Evolutionary conservation across 495 filamentous ascomycete species (phyloP).

Genomic region (Aspergillus saccharolyticus): DNA sequence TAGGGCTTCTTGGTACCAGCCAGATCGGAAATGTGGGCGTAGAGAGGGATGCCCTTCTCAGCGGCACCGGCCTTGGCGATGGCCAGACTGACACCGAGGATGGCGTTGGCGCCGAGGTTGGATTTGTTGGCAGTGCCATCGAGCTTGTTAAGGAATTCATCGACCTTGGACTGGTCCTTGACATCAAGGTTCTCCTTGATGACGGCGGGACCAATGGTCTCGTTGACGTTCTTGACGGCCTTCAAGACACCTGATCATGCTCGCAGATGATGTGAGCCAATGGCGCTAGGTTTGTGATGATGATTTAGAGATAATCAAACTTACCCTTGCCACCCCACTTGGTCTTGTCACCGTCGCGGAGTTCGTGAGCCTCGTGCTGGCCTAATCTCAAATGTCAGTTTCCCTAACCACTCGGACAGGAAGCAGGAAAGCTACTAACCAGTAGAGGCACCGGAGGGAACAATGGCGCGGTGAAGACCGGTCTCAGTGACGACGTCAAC

Average conservation of each 20-base stretch:
- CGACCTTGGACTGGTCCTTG: slow-evolving; percentile 91
- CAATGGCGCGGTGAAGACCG: slow-evolving; percentile 96
- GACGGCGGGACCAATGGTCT: slow-evolving; percentile 79
- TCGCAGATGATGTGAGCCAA: slow-evolving; percentile 13
- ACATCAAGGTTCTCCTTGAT: slow-evolving; percentile 93
- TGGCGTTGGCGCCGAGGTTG: slow-evolving; percentile 97
- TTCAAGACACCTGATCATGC: slow-evolving; percentile 65
- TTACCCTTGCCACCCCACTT: slow-evolving; percentile 92
- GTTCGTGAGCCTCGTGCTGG: slow-evolving; percentile 96
- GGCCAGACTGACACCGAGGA: slow-evolving; percentile 92
- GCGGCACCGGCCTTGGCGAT: slow-evolving; percentile 97
- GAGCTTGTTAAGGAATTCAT: slow-evolving; percentile 91
- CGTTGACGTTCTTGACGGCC: slow-evolving; percentile 96
- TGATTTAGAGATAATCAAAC: slow-evolving; percentile 12
- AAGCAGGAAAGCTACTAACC: slow-evolving; percentile 50
- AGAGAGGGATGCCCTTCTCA: slow-evolving; percentile 97
- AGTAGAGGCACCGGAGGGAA: slow-evolving; percentile 96
- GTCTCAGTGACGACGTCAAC: slow-evolving; percentile 96
- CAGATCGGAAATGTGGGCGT: slow-evolving; percentile 96
- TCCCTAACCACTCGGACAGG: not conserved
- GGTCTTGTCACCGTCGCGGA: slow-evolving; percentile 96
- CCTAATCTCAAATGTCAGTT: slow-evolving; percentile 46
- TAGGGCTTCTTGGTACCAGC: slow-evolving; percentile 99
- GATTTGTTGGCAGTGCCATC: slow-evolving; percentile 97
- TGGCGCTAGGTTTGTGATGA: not conserved